phyloP scores from a whole-genome alignment of 1,139 yeast species.

The Yamadazyma pseudoaaseri region DNA sequence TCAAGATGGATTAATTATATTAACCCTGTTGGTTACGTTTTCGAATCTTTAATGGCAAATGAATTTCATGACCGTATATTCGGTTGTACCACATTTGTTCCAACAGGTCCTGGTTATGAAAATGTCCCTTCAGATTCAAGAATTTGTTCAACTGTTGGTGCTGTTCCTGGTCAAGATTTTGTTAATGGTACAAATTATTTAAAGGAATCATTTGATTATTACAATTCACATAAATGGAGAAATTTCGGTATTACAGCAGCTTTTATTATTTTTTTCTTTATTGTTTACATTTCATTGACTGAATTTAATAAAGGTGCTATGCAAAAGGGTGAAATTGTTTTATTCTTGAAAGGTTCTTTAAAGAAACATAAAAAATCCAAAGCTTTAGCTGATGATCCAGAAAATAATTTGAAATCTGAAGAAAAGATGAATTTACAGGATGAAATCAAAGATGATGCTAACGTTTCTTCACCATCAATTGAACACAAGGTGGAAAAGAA shows the following conservation, averaged over 20 bases:
- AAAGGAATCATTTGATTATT: conserved; percentile 44
- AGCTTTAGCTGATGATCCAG: conserved; percentile 13
- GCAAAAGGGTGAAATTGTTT: conserved; percentile 80
- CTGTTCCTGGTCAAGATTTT: conserved; percentile 51
- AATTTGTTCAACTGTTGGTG: conserved; percentile 66
- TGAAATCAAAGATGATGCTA: conserved; percentile 16
- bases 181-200: conserved; percentile 65
- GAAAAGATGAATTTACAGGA: conserved; percentile 22
- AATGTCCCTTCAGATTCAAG: conserved; percentile 26
- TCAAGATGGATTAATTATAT: conserved; percentile 60
- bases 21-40: conserved; percentile 57
- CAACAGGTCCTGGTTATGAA: conserved; percentile 52
- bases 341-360: conserved; percentile 48
- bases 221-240: conserved; percentile 73
- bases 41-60: conserved; percentile 55
- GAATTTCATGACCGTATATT: conserved; percentile 51
- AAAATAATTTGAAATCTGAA: conserved; percentile 13
- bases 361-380: conserved; percentile 22
- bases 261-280: conserved; percentile 54
- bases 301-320: conserved; percentile 72
- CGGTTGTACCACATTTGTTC: conserved; percentile 45
- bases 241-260: conserved; percentile 71
- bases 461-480: conserved; percentile 14
- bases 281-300: conserved; percentile 54
- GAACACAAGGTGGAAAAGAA: conserved; percentile 8